Evolutionary conservation across 805 yeast species (phyloP).

Genomic region (Grigorovia humatica): DNA sequence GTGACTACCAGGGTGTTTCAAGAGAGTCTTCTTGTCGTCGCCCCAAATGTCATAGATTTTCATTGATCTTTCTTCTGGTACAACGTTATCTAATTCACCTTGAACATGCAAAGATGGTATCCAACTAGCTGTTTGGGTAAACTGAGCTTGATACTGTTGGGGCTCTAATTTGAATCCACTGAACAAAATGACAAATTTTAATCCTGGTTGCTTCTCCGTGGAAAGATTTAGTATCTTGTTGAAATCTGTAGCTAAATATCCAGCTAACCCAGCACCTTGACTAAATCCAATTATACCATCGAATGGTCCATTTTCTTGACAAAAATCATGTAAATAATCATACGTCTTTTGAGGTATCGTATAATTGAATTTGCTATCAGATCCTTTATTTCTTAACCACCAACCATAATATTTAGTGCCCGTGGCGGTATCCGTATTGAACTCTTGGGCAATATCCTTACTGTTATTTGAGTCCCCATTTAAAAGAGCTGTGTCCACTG

Average conservation of each 20-base stretch:
- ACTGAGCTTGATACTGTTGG: conserved; percentile 11
- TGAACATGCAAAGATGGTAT: conserved; percentile 54
- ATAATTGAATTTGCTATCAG: conserved; percentile 18
- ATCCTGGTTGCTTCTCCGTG: conserved; percentile 31
- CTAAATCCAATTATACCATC: conserved; percentile 84
- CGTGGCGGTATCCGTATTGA: conserved; percentile 20
- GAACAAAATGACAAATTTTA: conserved; percentile 66
- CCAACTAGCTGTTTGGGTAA: conserved; percentile 12
- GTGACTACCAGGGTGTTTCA: conserved; percentile 93
- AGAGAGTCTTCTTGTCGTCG: conserved; percentile 32
- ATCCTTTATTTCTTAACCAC: conserved; percentile 42
- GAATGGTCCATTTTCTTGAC: conserved; percentile 57
- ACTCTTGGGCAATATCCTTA: conserved; percentile 30
- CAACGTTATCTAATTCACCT: conserved; percentile 86
- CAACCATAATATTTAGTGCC: conserved; percentile 41
- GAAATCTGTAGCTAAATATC: conserved; percentile 43
- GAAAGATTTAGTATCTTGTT: conserved; percentile 34
- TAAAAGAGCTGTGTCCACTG: conserved; percentile 8
- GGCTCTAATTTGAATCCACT: conserved; percentile 45
- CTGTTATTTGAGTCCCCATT: neutral
- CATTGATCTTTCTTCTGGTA: conserved; percentile 57
- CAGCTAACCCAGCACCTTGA: conserved; percentile 86
- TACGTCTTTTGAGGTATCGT: conserved; percentile 29
- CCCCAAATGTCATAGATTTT: conserved; percentile 43
- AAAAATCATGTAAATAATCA: conserved; percentile 32